A percentile compares a stretch with the other conserved stretches of the same genome.
Evolutionary conservation across 805 yeast species (phyloP).

Genomic region (Wickerhamiella spandovensis): DNA sequence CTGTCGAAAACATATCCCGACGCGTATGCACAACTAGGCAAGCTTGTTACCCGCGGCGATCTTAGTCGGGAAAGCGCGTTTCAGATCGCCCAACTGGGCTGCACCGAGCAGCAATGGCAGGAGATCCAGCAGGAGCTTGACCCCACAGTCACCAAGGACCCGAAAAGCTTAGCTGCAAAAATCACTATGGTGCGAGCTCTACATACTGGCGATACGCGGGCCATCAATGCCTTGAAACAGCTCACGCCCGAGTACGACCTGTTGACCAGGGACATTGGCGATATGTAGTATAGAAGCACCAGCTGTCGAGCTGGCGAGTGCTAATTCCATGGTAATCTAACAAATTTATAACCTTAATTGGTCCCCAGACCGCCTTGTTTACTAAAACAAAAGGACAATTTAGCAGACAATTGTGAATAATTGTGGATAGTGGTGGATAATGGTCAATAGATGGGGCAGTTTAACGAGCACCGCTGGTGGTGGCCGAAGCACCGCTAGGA

Average conservation of each 20-base stretch:
- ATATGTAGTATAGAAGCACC: background rate
- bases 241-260: background rate
- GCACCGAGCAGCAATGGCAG: constrained; percentile 4
- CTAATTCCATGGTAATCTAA: background rate
- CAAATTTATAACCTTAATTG: too few relatives aligned
- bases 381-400: too few relatives aligned
- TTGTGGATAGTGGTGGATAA: too few relatives aligned
- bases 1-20: background rate
- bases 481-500: background rate
- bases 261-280: background rate
- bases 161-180: constrained; percentile 3
- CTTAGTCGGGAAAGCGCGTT: background rate
- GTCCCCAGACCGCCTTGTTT: too few relatives aligned
- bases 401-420: too few relatives aligned
- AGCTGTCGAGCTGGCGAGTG: background rate
- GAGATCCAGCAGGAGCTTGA: constrained; percentile 1
- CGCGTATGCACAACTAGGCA: constrained; percentile 2
- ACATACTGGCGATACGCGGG: constrained; percentile 7
- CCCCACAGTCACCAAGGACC: background rate
- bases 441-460: too few relatives aligned
- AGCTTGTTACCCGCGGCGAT: background rate
- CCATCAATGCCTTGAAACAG: constrained; percentile 1
- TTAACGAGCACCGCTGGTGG: background rate
- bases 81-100: constrained; percentile 3
- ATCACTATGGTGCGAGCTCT: constrained; percentile 5